Evolutionary conservation across 176 grass and related monocot genomes (phyloP).

Genomic region (Alopecurus myosuroides): DNA sequence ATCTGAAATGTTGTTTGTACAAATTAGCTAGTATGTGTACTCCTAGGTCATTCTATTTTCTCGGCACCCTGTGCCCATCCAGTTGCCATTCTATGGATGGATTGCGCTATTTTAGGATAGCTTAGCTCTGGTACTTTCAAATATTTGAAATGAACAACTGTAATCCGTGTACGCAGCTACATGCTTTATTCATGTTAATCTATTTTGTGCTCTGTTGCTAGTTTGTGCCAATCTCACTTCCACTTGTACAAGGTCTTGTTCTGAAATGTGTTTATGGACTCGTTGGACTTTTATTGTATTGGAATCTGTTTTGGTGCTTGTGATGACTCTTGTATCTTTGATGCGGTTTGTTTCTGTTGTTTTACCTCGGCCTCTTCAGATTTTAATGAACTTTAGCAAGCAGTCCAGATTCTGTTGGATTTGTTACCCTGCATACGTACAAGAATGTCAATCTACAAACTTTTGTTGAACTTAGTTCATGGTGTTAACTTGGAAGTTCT

Average conservation of each 20-base stretch:
- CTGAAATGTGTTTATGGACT: background rate
- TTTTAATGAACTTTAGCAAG: background rate
- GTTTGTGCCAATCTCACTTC: background rate
- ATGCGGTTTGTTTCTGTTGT: background rate
- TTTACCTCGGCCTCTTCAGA: background rate
- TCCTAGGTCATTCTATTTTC: background rate
- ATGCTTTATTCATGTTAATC: background rate
- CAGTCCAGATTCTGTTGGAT: background rate
- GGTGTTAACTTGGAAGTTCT: background rate
- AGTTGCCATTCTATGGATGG: background rate
- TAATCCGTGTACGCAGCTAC: background rate
- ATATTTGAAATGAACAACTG: background rate
- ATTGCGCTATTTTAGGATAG: background rate
- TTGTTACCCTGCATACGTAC: background rate
- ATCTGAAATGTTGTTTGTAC: constrained; percentile 18
- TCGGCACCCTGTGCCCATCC: background rate
- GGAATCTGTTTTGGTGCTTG: background rate
- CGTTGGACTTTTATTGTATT: background rate
- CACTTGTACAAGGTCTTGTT: background rate
- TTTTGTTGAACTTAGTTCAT: background rate
- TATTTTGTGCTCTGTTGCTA: background rate
- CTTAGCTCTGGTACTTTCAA: background rate
- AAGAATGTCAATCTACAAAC: background rate
- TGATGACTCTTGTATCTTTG: background rate
- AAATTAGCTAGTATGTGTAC: background rate